A percentile compares a stretch with the other conserved stretches of the same genome.
Evolutionary conservation across 495 filamentous ascomycete genomes (phyloP).

Genomic region (Lichenothelia convexa): DNA sequence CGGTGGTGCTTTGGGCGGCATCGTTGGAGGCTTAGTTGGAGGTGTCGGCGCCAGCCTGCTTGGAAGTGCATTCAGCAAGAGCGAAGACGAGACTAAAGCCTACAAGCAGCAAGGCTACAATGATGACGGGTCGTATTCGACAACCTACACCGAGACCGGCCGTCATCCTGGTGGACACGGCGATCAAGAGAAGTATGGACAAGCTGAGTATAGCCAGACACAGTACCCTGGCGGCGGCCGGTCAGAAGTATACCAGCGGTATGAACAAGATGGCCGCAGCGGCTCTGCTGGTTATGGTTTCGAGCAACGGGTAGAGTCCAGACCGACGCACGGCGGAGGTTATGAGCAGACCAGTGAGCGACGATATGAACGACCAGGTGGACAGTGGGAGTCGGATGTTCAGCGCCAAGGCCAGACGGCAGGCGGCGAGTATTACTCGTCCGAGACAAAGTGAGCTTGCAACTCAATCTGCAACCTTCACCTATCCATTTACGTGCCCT

Average conservation of each 20-base stretch:
- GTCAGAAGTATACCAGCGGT: conserved; percentile 25
- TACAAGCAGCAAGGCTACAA: conserved; percentile 18
- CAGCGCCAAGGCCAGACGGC: conserved; percentile 11
- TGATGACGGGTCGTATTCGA: conserved; percentile 25
- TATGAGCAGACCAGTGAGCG: conserved; percentile 15
- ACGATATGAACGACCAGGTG: conserved; percentile 12
- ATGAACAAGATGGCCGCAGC: conserved; percentile 14
- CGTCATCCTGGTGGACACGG: conserved; percentile 13
- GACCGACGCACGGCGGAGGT: conserved; percentile 9
- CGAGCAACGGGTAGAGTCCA: conserved; percentile 10
- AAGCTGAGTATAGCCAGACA: conserved; percentile 28
- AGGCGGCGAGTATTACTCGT: conserved; percentile 12
- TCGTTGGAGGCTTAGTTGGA: conserved; percentile 30
- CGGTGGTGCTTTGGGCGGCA: conserved; percentile 23
- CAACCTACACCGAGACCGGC: conserved; percentile 27
- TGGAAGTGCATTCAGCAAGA: conserved; percentile 19
- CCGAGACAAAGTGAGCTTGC: conserved; percentile 15
- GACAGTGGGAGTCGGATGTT: conserved; percentile 12
- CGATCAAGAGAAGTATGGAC: conserved; percentile 25
- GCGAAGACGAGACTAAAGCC: conserved; percentile 26
- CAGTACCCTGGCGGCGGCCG: conserved; percentile 25
- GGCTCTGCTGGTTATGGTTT: conserved; percentile 14
- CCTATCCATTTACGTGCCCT: no score
- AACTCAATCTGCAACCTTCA: conserved; percentile 3
- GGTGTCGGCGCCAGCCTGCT: conserved; percentile 16